phyloP scores from a whole-genome alignment of 1,284 basidiomycete species.

The Melampsora larici-populina region DNA sequence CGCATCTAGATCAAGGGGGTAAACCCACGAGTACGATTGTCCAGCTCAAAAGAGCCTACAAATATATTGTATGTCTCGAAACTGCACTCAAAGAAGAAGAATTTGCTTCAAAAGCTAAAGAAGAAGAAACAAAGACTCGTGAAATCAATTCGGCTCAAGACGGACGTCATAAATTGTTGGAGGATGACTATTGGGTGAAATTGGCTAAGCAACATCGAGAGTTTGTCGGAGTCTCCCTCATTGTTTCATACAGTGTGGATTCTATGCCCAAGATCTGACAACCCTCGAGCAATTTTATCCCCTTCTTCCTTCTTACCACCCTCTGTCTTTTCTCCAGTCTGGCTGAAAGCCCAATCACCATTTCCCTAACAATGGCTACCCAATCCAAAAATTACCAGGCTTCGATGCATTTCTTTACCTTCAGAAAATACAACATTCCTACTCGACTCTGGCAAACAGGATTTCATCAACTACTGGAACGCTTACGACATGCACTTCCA shows the following conservation, averaged over 20 bases:
- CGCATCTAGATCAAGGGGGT: constrained; percentile 53
- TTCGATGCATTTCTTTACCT: constrained; percentile 79
- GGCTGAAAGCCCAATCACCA: constrained; percentile 82
- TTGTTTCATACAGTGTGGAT: background rate
- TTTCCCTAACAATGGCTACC: constrained; percentile 77
- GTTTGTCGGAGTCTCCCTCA: constrained; percentile 9
- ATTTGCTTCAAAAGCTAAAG: constrained; percentile 26
- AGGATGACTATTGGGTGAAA: constrained; percentile 41
- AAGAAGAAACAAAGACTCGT: constrained; percentile 33
- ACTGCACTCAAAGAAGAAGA: constrained; percentile 61
- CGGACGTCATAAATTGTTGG: constrained; percentile 7
- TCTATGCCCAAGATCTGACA: background rate
- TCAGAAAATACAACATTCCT: constrained; percentile 89
- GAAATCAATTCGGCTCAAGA: constrained; percentile 21
- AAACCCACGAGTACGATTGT: constrained; percentile 67
- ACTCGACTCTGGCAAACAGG: constrained; percentile 86
- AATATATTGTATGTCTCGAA: constrained; percentile 70
- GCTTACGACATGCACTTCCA: constrained; percentile 73
- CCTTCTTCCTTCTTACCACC: background rate
- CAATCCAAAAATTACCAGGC: constrained; percentile 81
- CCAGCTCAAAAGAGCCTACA: constrained; percentile 75
- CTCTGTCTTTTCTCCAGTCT: constrained; percentile 60
- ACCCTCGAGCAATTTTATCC: constrained; percentile 1
- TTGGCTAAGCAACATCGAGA: constrained; percentile 38
- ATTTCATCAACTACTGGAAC: constrained; percentile 84